phyloP scores from a whole-genome alignment of 2,329 filamentous ascomycete genomes.

The Pseudogymnoascus sp. region DNA sequence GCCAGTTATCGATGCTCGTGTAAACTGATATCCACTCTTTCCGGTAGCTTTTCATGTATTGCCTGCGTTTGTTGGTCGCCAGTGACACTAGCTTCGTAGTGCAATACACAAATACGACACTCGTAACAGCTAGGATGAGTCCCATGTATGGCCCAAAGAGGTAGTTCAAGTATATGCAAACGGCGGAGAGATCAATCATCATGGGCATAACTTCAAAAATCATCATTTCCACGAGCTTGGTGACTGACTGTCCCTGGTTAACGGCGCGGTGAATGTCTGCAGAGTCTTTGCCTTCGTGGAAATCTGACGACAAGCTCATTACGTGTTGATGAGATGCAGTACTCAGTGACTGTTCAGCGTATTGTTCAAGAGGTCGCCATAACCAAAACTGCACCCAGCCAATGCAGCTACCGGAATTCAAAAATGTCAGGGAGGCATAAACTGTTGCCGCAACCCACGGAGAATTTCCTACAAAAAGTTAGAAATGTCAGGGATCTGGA shows the following conservation, averaged over 20 bases:
- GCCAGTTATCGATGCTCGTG: constrained; percentile 33
- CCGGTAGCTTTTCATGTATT: constrained; percentile 27
- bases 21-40: constrained; percentile 33
- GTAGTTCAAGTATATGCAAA: constrained; percentile 52
- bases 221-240: constrained; percentile 51
- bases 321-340: constrained; percentile 59
- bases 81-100: constrained; percentile 33
- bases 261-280: constrained; percentile 59
- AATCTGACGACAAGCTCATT: constrained; percentile 63
- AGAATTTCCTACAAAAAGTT: constrained; percentile 27
- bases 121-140: constrained; percentile 40
- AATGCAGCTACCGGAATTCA: constrained; percentile 46
- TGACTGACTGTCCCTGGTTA: constrained; percentile 54
- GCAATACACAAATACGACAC: constrained; percentile 45
- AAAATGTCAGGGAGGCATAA: constrained; percentile 42
- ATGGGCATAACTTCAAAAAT: constrained; percentile 56
- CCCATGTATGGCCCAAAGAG: constrained; percentile 58
- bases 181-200: constrained; percentile 53
- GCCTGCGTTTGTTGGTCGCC: constrained; percentile 28
- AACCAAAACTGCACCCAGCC: constrained; percentile 43
- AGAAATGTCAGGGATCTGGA: constrained; percentile 5
- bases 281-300: constrained; percentile 58
- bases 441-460: constrained; percentile 47
- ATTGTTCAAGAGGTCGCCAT: constrained; percentile 49
- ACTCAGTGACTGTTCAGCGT: constrained; percentile 50